phyloP scores from a whole-genome alignment of 768 basidiomycete species.

The Rubroboletus satanas region DNA sequence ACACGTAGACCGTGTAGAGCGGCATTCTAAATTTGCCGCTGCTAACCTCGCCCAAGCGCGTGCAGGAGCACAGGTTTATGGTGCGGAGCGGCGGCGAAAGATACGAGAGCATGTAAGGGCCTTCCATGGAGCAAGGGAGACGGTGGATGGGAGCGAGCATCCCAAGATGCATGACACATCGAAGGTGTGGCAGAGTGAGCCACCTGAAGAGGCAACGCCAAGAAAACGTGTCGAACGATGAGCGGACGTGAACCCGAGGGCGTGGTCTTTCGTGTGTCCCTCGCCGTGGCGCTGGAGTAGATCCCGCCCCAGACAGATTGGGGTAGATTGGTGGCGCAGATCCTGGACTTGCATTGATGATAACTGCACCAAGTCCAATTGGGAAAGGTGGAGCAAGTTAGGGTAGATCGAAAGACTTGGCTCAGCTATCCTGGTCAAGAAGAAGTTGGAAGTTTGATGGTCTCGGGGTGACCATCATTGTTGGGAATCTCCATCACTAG shows the following conservation, averaged over 20 bases:
- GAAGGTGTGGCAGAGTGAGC: not conserved
- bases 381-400: not conserved
- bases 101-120: conserved; percentile 47
- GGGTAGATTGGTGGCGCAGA: not conserved
- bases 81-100: conserved; percentile 48
- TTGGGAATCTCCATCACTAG: too few species aligned
- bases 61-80: conserved; percentile 51
- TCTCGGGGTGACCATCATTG: not conserved
- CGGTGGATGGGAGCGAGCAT: not conserved
- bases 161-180: not conserved
- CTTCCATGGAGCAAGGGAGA: conserved; percentile 15
- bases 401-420: not conserved
- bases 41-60: conserved; percentile 58
- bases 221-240: not conserved
- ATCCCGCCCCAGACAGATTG: not conserved
- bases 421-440: not conserved
- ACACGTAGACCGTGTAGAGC: conserved; percentile 36
- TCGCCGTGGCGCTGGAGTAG: not conserved
- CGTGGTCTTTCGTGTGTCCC: not conserved
- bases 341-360: not conserved
- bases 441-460: not conserved
- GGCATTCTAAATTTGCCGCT: conserved; percentile 47
- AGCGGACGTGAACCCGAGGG: not conserved
- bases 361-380: not conserved
- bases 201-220: not conserved